phyloP scores from a whole-genome alignment of 345 rosid species.

The Zanthoxylum bungeanum region DNA sequence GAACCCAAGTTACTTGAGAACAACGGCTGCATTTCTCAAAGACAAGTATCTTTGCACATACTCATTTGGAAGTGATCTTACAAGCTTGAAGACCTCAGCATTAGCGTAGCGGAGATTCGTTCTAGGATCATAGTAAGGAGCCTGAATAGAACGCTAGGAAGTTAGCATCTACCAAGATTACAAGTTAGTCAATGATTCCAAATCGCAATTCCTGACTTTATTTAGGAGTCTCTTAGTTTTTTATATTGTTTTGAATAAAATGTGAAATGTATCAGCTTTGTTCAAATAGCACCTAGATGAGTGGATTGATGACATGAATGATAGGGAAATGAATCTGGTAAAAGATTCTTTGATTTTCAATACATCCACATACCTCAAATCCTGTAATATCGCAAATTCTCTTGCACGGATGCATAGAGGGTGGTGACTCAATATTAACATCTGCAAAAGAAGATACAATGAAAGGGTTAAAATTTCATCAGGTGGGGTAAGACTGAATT shows the following conservation, averaged over 20 bases:
- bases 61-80: slow-evolving; percentile 77
- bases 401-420: slow-evolving; percentile 77
- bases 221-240: neutral
- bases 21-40: slow-evolving; percentile 80
- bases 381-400: slow-evolving; percentile 88
- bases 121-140: slow-evolving; percentile 82
- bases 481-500: neutral
- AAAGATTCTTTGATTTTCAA: neutral
- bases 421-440: slow-evolving; percentile 84
- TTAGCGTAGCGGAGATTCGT: slow-evolving; percentile 82
- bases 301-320: neutral
- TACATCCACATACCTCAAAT: slow-evolving; percentile 53
- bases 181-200: neutral
- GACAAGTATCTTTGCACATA: slow-evolving; percentile 85
- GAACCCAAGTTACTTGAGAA: slow-evolving; percentile 50
- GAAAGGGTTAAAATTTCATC: neutral
- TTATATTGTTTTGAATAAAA: neutral
- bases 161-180: neutral
- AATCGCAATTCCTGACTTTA: neutral
- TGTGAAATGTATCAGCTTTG: neutral
- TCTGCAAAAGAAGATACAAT: slow-evolving; percentile 40
- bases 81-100: slow-evolving; percentile 68
- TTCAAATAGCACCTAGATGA: neutral
- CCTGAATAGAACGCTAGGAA: slow-evolving; percentile 38
- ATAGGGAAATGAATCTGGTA: neutral